Conservation (phyloP, 1,284 basidiomycete genomes). For the Violaceomyces palustris region DNA sequence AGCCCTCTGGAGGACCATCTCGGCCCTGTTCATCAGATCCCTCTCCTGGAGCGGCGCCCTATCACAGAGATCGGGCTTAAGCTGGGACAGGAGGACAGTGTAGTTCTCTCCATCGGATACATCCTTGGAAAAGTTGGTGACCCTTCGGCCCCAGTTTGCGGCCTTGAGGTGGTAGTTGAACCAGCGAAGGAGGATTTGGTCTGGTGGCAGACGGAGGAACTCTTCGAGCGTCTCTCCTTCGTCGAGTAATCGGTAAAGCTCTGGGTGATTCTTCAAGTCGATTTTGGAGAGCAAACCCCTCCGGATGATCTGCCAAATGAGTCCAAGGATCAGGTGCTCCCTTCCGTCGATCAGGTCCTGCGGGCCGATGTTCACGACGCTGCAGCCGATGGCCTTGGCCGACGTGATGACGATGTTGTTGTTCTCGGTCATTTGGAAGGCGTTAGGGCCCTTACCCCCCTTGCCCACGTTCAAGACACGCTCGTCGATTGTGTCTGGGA, state of each 20-base stretch:
- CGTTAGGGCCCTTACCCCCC: conserved; percentile 59
- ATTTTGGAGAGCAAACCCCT: conserved; percentile 88
- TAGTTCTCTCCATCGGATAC: conserved; percentile 95
- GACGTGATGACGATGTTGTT: conserved; percentile 99
- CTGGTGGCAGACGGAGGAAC: conserved; percentile 84
- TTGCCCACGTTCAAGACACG: conserved; percentile 76
- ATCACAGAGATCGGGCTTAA: conserved; percentile 83
- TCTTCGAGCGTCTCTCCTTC: conserved; percentile 96
- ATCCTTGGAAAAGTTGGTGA: conserved; percentile 95
- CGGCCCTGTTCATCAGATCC: conserved; percentile 77
- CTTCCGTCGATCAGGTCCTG: conserved; percentile 85
- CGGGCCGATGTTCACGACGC: conserved; percentile 95
- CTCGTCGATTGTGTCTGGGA: conserved; percentile 96
- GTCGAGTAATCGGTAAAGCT: conserved; percentile 89
- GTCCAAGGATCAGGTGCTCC: conserved; percentile 94
- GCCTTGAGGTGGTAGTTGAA: conserved; percentile 98
- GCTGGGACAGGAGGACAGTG: conserved; percentile 87
- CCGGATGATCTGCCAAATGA: conserved; percentile 98
- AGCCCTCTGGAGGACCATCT: conserved; percentile 87
- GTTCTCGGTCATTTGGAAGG: conserved; percentile 99
- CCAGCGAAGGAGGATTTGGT: conserved; percentile 94
- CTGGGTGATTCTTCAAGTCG: conserved; percentile 96
- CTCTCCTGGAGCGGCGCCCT: conserved; percentile 79
- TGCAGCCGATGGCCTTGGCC: conserved; percentile 94
- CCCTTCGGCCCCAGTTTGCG: conserved; percentile 69